Base-by-base conservation (phyloP, 2,329 filamentous ascomycete genomes). In the Fusarium sp. region DNA sequence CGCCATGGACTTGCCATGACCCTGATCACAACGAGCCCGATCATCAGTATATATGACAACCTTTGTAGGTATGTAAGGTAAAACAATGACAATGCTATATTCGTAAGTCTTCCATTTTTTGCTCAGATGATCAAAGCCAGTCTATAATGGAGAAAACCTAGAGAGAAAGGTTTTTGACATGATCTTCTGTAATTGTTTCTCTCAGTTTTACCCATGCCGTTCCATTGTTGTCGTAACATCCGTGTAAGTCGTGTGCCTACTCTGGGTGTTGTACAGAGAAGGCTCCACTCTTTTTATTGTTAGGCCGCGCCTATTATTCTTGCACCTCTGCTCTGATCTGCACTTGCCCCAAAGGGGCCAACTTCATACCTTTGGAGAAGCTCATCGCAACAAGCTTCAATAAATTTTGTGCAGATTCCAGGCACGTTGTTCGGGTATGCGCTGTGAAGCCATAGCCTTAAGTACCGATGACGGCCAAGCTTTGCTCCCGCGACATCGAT, bases 381-480 rank as follows among this genome's bases (percentile, higher is more conserved):
- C 64, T 73, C 49, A 63, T 58, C 55, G 20, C 55, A 61, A 73
- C 35, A 26, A 52, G 33, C 64, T 55, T 54, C 58, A 52, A 39
- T 36, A 41, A 14, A 55, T 42, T 49, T 38, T 63, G 35, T 42
- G 59, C 44, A 61, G 35, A 48, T 44, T 49, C 47, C 48, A 57
- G 64, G 74, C 70, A 69, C 73, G 65, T 65, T 75, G 55, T 45
- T 54, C 72, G 72, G 79, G 75, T 65, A 81, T 80, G 80, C 75
- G 79, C 80, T 77, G 77, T 69, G 76, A 69, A 73, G 54, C 63
- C 47, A 63, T 70, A 26, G 49, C 28, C 20, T 52, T 42, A 54
- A 48, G 71, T 73, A 72, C 72, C 77, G 74, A 81, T 81, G 80
- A 82, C 77, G 80, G 75, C 76, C 75, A 65, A 68, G 54, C 35